Base-by-base conservation (phyloP, 2,329 filamentous ascomycete species). In the Alternaria dauci region DNA sequence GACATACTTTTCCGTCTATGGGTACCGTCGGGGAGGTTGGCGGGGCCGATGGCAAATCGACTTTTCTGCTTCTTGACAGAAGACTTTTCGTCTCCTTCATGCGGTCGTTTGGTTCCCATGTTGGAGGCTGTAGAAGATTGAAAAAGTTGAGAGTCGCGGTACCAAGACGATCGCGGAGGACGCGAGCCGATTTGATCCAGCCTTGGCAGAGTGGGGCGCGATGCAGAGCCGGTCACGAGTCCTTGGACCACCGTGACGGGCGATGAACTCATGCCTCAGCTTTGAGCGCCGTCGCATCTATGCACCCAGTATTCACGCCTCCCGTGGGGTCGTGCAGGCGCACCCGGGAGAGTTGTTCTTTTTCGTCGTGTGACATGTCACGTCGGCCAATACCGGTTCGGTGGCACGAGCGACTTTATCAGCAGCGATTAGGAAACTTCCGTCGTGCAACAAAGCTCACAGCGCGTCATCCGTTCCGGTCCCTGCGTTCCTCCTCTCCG, bases 21-120 rank as follows among this genome's bases (percentile, higher is more conserved):
- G 23, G 90, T 90, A 56, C 94, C 94, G 77, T 97, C 94, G 41
- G 94, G 94, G 26, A 98, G 84, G 77, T 97, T 96, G 38, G 91
- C 91, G 30, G 94, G 94, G 0, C 94, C 94, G 58, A 97, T 91
- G 41, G 87, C 87, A 81, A 98, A 97, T 52, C 92, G 93, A 69
- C 91, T 90, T 66, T 81, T 86, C 64, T 75, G 72, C 65, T 85
- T 86, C 73, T 86, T 85, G 9, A 58, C 59, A 14, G 63, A 51
- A 32, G 52, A 62, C 54, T 53, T 59, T 43, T 67, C 82, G 38
- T 78, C 72, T 61, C 81, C 79, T 53, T 88, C 85, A 30, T 79
- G 81, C n/a, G 84, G 73, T 63, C 87, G 80, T 76, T 89, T 91
- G 20, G 83, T 74, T n/a, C 83, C 81, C 88, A 91, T 91, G 61